Evolutionary conservation across 2,329 filamentous ascomycete species (phyloP).

Genomic region (Calonectria hongkongensis): DNA sequence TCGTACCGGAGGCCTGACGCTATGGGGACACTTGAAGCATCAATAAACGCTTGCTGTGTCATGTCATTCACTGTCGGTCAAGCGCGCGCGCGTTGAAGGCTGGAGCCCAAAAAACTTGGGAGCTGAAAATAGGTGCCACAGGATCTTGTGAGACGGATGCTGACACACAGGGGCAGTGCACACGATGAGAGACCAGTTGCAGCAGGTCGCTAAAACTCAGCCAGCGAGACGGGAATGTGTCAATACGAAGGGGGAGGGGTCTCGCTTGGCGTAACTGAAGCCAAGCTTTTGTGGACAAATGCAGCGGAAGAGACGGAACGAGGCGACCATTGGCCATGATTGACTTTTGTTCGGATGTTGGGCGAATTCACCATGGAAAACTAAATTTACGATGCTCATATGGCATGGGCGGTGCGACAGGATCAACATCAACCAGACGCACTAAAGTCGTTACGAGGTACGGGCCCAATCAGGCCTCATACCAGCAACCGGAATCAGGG

Average conservation of each 20-base stretch:
- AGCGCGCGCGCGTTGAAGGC: background rate
- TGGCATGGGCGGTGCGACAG: background rate
- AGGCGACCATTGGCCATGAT: no score
- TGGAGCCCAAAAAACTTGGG: background rate
- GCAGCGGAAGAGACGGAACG: slow-evolving; percentile 12
- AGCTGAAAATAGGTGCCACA: slow-evolving; percentile 17
- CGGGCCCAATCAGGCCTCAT: slow-evolving; percentile 19
- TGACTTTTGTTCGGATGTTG: background rate
- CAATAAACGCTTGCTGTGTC: background rate
- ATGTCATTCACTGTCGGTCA: slow-evolving; percentile 16
- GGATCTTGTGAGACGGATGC: slow-evolving; percentile 18
- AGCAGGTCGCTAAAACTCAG: background rate
- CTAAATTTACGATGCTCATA: background rate
- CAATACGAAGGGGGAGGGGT: slow-evolving; percentile 2
- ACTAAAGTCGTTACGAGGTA: background rate
- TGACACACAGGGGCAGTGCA: slow-evolving; percentile 20
- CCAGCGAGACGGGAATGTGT: slow-evolving; percentile 1
- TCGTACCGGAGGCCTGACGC: slow-evolving; percentile 10
- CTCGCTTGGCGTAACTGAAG: background rate
- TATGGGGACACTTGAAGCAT: background rate
- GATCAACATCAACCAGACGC: background rate
- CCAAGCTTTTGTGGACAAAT: background rate
- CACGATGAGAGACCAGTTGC: background rate
- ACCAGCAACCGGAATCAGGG: slow-evolving; percentile 3
- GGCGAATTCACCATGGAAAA: slow-evolving; percentile 1